These are phyloP conservation scores for Chlamydomonas schloesseri DNA, from an alignment of 139 green algal species.

Conservation along the genomic window DNA sequence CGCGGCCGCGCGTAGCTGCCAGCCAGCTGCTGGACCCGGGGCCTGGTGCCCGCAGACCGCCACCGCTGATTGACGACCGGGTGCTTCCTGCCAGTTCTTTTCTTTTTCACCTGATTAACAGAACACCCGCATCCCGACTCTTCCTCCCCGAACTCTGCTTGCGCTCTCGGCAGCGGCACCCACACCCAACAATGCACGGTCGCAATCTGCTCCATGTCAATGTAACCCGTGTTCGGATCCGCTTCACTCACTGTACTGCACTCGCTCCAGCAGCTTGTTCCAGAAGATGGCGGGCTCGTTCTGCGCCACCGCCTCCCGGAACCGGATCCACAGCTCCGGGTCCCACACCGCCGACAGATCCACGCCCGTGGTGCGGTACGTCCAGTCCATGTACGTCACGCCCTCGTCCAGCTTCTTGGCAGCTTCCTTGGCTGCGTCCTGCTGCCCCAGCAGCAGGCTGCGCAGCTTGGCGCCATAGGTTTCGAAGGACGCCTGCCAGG, in stretches of 20 bases:
- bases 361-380: slow-evolving; percentile 47
- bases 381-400: slow-evolving; percentile 73
- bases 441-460: neutral
- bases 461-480: slow-evolving; percentile 29
- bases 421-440: slow-evolving; percentile 22
- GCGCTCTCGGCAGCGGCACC: too few relatives aligned
- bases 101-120: too few relatives aligned
- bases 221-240: too few relatives aligned
- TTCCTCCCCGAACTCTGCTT: too few relatives aligned
- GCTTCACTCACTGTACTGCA: slow-evolving; percentile 65
- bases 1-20: too few relatives aligned
- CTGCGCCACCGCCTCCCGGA: slow-evolving; percentile 59
- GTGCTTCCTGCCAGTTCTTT: too few relatives aligned
- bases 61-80: too few relatives aligned
- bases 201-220: too few relatives aligned
- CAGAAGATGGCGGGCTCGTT: slow-evolving; percentile 62
- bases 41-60: too few relatives aligned
- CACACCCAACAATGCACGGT: too few relatives aligned
- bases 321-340: slow-evolving; percentile 67
- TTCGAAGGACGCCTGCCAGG: slow-evolving; percentile 38
- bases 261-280: slow-evolving; percentile 65
- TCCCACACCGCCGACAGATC: slow-evolving; percentile 71
- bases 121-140: too few relatives aligned
- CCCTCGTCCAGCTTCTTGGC: slow-evolving; percentile 42
- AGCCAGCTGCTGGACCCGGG: too few relatives aligned